Base-by-base conservation (phyloP, 2,329 filamentous ascomycete species). In the Fusarium buharicum region DNA sequence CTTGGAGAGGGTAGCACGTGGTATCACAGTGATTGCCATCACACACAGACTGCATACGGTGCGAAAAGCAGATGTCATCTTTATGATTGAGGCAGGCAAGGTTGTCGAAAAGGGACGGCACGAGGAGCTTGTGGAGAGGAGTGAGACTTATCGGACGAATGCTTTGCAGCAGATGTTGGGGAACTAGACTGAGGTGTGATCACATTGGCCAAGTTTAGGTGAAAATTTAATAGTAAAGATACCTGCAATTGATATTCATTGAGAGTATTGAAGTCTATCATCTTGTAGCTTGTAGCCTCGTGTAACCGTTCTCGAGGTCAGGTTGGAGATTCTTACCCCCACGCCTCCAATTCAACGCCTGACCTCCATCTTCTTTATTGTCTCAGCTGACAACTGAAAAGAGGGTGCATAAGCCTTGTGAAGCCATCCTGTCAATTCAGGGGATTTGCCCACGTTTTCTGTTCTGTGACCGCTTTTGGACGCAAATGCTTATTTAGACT, bases 21-120 rank as follows among this genome's bases (percentile, higher is more conserved):
- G 74, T 51, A 83, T 84, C 40, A 87, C 84, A 0, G 83, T 86
- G 14, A 78, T 87, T 62, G 83, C 83, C 18, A 85, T 87, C 54
- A 84, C 84, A 3, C 85, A 87, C 69, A 75, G 84, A 27, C 71
- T 87, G 54, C 81, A 83, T 59, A 87, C 84, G 4, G 82, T 87
- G 34, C 77, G 79, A 48, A 82, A 80, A 59, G 84, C 85, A 12
- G 82, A 86, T 71, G 74, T 81, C n/a, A 87, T 87, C 58, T 82
- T 85, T 56, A 78, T 87, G 39, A 77, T 86, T 38, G 82, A 86
- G 59, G 80, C 78, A 9, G 84, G 84, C 1, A 76, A 73, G 49
- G 76, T 84, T 39, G 79, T 84, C 12, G 83, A 85, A 56, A 74
- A 73, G 50, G 84, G 84, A 3, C 77, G 77, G 20, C 84, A 86